These are phyloP conservation scores for Globisporangium apiculatum DNA, from an alignment of 352 stramenopile genomes.

Conservation along the genomic window DNA sequence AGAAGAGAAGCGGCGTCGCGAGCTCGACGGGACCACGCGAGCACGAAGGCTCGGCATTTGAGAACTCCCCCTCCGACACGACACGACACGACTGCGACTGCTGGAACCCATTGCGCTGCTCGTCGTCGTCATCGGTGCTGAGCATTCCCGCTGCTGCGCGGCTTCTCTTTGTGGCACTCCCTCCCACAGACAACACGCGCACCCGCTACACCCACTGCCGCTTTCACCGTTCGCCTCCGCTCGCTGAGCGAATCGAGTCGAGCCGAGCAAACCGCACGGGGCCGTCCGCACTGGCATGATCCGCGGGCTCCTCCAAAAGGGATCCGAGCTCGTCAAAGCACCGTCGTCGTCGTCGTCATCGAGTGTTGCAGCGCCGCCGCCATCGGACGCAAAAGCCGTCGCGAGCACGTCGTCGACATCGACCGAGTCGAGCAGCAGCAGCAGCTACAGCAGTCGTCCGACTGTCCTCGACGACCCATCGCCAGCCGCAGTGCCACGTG, in stretches of 20 bases:
- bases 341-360: background rate
- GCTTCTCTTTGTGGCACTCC: too few species aligned
- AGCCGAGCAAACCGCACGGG: too few species aligned
- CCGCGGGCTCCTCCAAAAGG: conserved; percentile 15
- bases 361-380: background rate
- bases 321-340: conserved; percentile 4
- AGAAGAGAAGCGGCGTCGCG: too few species aligned
- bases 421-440: conserved; percentile 2
- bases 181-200: too few species aligned
- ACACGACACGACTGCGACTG: background rate
- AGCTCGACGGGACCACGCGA: background rate
- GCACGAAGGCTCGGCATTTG: background rate
- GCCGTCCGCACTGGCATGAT: conserved; percentile 8
- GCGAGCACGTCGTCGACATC: conserved; percentile 1
- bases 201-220: too few species aligned
- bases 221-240: too few species aligned
- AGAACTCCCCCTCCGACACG: conserved; percentile 1
- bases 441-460: conserved; percentile 2
- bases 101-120: background rate
- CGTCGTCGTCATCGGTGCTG: background rate
- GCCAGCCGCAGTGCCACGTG: too few species aligned
- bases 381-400: background rate
- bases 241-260: too few species aligned
- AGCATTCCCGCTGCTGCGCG: too few species aligned
- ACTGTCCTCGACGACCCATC: background rate